Percentiles rank a stretch among this genome's conserved stretches.
These are phyloP conservation scores for Phoma sp. DNA, from an alignment of 2,329 filamentous ascomycete species.

Conservation along the genomic window DNA sequence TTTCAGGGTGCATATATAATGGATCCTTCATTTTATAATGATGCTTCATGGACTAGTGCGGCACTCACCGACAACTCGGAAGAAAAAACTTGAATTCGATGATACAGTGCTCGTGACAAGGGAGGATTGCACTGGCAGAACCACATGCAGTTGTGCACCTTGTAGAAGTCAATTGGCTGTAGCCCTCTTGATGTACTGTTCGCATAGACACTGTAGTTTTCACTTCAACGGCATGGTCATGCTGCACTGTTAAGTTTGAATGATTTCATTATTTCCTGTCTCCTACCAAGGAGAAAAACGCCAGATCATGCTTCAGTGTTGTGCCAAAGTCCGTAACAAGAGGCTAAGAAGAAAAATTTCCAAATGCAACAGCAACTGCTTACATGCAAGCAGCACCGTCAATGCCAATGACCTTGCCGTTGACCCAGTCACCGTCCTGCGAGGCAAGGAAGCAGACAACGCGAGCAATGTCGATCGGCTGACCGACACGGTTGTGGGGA, in stretches of 20 bases:
- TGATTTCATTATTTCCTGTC: conserved; percentile 12
- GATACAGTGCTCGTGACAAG: no score
- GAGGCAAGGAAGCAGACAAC: conserved; percentile 66
- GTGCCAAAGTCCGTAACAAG: conserved; percentile 16
- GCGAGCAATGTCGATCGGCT: conserved; percentile 71
- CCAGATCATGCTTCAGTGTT: conserved; percentile 23
- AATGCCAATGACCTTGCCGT: conserved; percentile 61
- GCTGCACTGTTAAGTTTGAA: neutral
- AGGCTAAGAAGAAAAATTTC: conserved; percentile 14
- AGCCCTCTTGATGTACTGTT: neutral
- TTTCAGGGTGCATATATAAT: neutral
- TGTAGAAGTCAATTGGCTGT: no score
- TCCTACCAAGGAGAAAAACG: conserved; percentile 22
- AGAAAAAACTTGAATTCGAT: no score
- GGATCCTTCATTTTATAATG: neutral
- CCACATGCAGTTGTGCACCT: no score
- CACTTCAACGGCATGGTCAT: neutral
- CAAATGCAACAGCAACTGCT: conserved; percentile 12
- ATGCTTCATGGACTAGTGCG: neutral
- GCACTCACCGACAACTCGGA: no score
- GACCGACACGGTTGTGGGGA: conserved; percentile 68
- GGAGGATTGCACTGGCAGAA: no score
- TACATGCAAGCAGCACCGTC: conserved; percentile 53
- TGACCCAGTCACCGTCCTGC: conserved; percentile 63
- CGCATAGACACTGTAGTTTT: neutral